Evolutionary conservation across 352 stramenopile species (phyloP).

Genomic region (Phytophthora pistaciae): DNA sequence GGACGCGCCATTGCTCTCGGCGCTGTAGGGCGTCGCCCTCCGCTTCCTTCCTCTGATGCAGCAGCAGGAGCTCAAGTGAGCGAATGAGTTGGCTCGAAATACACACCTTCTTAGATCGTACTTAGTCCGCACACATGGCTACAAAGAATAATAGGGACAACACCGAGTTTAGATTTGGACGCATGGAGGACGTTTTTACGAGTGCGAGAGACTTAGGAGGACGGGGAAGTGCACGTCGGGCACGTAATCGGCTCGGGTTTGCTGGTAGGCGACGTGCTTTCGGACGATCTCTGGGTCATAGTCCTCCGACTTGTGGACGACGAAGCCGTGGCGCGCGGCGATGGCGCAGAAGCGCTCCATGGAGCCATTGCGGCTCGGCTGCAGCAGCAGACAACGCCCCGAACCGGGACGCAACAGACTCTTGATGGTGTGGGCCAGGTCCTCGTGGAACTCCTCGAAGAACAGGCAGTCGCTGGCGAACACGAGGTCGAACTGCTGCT

Average conservation of each 20-base stretch:
- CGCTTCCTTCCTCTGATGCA: too few species aligned
- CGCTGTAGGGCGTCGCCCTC: background rate
- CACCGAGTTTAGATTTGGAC: constrained; percentile 9
- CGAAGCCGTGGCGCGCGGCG: constrained; percentile 49
- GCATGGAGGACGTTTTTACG: constrained; percentile 3
- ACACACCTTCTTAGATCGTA: constrained; percentile 18
- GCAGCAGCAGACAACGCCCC: constrained; percentile 73
- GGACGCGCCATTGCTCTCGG: constrained; percentile 30
- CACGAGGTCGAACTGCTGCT: constrained; percentile 79
- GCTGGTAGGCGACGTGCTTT: constrained; percentile 47
- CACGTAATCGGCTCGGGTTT: constrained; percentile 59
- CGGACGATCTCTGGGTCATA: constrained; percentile 55
- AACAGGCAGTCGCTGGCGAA: constrained; percentile 89
- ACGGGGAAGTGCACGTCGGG: constrained; percentile 76
- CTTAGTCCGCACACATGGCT: constrained; percentile 20
- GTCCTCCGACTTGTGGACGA: constrained; percentile 39
- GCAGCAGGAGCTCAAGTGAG: constrained; percentile 10
- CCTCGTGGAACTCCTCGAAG: constrained; percentile 88
- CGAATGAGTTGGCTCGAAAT: constrained; percentile 32
- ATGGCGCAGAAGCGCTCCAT: constrained; percentile 80
- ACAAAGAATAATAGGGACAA: constrained; percentile 15
- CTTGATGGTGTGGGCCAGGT: constrained; percentile 77
- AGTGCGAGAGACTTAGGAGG: constrained; percentile 50
- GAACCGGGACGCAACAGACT: constrained; percentile 49
- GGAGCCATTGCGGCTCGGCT: constrained; percentile 76